Evolutionary conservation across 2,329 filamentous ascomycete species (phyloP).

Genomic region (Cladophialophora bantiana): DNA sequence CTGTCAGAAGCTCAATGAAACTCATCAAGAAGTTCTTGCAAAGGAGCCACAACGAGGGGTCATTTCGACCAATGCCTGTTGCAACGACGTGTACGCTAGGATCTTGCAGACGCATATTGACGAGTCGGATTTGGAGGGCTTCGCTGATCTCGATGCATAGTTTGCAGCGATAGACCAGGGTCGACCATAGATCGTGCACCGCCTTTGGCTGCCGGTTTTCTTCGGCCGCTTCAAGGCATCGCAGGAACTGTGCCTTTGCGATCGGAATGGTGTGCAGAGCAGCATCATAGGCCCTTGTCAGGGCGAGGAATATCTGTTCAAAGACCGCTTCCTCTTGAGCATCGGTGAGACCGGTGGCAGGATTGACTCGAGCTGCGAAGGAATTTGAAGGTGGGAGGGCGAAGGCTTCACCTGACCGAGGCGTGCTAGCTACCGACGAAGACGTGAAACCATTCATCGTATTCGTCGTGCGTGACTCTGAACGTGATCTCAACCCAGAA

Average conservation of each 20-base stretch:
- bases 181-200: constrained; percentile 70
- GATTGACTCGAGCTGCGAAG: constrained; percentile 59
- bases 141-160: constrained; percentile 76
- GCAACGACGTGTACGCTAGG: constrained; percentile 68
- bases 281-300: constrained; percentile 75
- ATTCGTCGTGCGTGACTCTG: constrained; percentile 37
- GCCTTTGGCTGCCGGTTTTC: constrained; percentile 66
- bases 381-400: constrained; percentile 59
- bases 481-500: constrained; percentile 37
- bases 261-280: constrained; percentile 74
- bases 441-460: constrained; percentile 46
- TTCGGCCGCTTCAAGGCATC: constrained; percentile 69
- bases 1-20: constrained; percentile 56
- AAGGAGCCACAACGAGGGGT: constrained; percentile 69
- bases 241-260: constrained; percentile 71
- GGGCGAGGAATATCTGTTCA: constrained; percentile 78
- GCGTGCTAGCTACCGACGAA: constrained; percentile 68
- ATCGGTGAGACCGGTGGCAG: constrained; percentile 67
- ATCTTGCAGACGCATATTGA: constrained; percentile 83
- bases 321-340: constrained; percentile 81
- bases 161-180: constrained; percentile 74
- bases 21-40: constrained; percentile 67
- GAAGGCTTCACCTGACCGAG: constrained; percentile 83
- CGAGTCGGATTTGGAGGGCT: constrained; percentile 74
- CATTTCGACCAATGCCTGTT: constrained; percentile 48